Evolutionary conservation across 805 yeast genomes (phyloP).

Genomic region (Saturnispora mendoncae): DNA sequence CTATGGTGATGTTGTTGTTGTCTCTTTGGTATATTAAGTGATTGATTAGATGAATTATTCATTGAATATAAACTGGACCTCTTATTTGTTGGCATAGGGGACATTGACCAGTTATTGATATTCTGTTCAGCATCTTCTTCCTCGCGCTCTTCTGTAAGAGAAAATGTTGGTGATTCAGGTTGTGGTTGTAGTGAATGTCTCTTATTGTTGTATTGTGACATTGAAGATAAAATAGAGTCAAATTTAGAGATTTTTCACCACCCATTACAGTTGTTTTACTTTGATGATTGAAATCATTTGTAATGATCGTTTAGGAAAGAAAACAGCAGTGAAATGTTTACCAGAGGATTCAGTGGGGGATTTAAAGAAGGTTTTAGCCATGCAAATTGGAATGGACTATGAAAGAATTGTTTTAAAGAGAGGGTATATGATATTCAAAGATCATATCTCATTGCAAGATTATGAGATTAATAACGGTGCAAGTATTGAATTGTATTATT

Average conservation of each 20-base stretch:
- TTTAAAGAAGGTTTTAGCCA: conserved; percentile 71
- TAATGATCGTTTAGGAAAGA: conserved; percentile 79
- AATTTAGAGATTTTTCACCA: too few species aligned
- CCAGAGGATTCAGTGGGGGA: conserved; percentile 83
- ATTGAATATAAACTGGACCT: conserved; percentile 16
- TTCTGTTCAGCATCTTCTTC: neutral
- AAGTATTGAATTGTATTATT: conserved; percentile 74
- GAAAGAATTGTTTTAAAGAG: conserved; percentile 68
- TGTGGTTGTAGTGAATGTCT: conserved; percentile 14
- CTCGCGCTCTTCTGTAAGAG: conserved; percentile 3
- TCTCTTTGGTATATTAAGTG: conserved; percentile 10
- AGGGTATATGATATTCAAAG: conserved; percentile 77
- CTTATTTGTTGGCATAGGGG: conserved; percentile 13
- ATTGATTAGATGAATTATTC: conserved; percentile 14
- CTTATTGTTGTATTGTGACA: conserved; percentile 8
- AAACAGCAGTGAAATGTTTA: conserved; percentile 78
- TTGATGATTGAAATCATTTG: conserved; percentile 64
- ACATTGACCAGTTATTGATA: conserved; percentile 1
- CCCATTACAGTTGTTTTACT: neutral
- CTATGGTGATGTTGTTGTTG: conserved; percentile 14
- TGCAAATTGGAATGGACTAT: conserved; percentile 71
- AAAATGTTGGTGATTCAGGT: too few species aligned
- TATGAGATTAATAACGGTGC: conserved; percentile 90
- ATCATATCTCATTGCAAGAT: conserved; percentile 87
- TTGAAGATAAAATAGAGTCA: too few species aligned